Percentiles rank a stretch among this genome's conserved stretches.
These are phyloP conservation scores for Candida piceae DNA, from an alignment of 805 yeast species.

Conservation along the genomic window DNA sequence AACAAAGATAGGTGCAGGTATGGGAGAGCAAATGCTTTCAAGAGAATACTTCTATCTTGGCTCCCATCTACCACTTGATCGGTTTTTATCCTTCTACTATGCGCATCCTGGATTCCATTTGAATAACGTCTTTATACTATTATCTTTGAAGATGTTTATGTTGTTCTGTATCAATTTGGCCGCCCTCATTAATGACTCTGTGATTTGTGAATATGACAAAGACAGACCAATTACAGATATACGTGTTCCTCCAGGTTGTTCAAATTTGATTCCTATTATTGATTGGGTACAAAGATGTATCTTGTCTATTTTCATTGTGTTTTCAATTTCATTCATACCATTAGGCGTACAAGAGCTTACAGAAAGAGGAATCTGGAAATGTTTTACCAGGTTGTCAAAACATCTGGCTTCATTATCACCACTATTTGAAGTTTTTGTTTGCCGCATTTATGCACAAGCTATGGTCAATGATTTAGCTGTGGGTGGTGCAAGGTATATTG, in stretches of 20 bases:
- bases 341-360: constrained; percentile 73
- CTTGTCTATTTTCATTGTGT: constrained; percentile 74
- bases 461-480: constrained; percentile 65
- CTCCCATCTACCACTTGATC: constrained; percentile 80
- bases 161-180: constrained; percentile 66
- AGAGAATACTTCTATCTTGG: constrained; percentile 91
- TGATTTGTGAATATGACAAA: constrained; percentile 61
- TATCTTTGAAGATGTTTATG: constrained; percentile 69
- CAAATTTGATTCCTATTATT: constrained; percentile 65
- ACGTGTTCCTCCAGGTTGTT: constrained; percentile 63
- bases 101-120: constrained; percentile 97
- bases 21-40: constrained; percentile 94
- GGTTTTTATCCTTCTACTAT: constrained; percentile 88
- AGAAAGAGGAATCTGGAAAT: constrained; percentile 78
- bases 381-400: constrained; percentile 61
- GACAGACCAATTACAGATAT: constrained; percentile 65
- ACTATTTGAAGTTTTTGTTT: constrained; percentile 77
- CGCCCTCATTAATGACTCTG: constrained; percentile 67
- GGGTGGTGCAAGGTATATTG: constrained; percentile 85
- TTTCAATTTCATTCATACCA: constrained; percentile 76
- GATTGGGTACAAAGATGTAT: constrained; percentile 82
- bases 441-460: constrained; percentile 72
- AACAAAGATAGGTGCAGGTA: constrained; percentile 94
- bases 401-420: constrained; percentile 72
- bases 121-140: constrained; percentile 71